Conservation (phyloP, 2,329 filamentous ascomycete species). For the Lachnellula suecica region DNA sequence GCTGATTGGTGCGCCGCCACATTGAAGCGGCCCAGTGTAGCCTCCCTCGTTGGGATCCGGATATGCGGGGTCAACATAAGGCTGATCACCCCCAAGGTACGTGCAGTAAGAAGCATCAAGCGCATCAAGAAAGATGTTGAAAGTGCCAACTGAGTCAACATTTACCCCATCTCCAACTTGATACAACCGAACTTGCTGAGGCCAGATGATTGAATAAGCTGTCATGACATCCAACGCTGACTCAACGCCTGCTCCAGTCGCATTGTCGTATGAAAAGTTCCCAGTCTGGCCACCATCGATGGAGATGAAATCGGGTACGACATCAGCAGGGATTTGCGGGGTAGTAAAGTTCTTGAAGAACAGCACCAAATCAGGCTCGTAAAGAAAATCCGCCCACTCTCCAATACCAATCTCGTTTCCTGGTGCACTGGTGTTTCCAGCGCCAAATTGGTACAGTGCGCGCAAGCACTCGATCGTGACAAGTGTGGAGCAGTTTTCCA, state of each 20-base stretch:
- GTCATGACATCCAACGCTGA: conserved; percentile 33
- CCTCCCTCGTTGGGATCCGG: conserved; percentile 38
- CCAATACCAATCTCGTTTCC: conserved; percentile 53
- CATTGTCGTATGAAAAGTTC: conserved; percentile 27
- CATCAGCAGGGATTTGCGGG: conserved; percentile 39
- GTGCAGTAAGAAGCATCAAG: conserved; percentile 43
- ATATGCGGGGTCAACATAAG: conserved; percentile 41
- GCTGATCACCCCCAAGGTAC: conserved; percentile 40
- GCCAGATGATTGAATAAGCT: conserved; percentile 47
- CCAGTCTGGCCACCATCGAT: conserved; percentile 33
- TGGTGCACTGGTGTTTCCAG: conserved; percentile 32
- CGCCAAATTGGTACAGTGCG: conserved; percentile 47
- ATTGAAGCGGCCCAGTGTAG: conserved; percentile 30
- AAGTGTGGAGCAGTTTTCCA: conserved; percentile 44
- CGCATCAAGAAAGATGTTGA: conserved; percentile 31
- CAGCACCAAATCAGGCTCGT: conserved; percentile 46
- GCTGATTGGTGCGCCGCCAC: conserved; percentile 43
- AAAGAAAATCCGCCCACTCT: conserved; percentile 52
- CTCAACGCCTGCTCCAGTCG: conserved; percentile 37
- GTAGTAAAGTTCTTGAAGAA: conserved; percentile 46
- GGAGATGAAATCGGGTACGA: conserved; percentile 32
- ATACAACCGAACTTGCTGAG: conserved; percentile 47
- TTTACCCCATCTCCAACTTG: conserved; percentile 37
- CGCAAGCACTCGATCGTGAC: conserved; percentile 56
- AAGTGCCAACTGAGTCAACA: conserved; percentile 11